Evolutionary conservation across 139 green algal species (phyloP), one percentile per base, ranked within the genome.

Genomic region (Parachlorella kessleri): DNA sequence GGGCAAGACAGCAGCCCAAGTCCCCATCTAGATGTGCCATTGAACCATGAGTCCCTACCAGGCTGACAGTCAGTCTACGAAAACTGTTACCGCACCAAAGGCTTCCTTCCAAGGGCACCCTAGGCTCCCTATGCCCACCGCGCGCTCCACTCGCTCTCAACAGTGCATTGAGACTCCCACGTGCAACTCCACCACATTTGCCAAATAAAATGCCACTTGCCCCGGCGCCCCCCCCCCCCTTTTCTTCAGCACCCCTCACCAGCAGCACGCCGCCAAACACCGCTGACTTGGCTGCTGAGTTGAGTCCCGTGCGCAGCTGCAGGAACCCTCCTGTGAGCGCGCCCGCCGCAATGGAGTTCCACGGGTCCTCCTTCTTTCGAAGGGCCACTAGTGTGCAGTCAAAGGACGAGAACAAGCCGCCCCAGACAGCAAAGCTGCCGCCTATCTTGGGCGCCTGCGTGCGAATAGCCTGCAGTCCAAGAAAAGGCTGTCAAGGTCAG

Each of bases 401-500:
- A 88, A 99, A 99, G 2, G 94, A 91, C 9, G 93, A 96, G 84
- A 99, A 99, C 4, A 98, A 89, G 28, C 96, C 92, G 55, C 97
- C 97, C 97, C 97, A 99, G 55, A 99, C 96, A 10, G 97, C 97
- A 88, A 99, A 99, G 85, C 93, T 98, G 48, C 97, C 97, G 33
- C 97, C 97, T 39, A 99, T 91, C 18, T 91, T 90, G 7, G 97
- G 97, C 2, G 96, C 94, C 73, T 99, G 94, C 41, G 89, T 81
- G 48, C 95, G 87, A 37, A 98, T 85, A 10, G 88, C 88, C 92
- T 97, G 87, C 75, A 75, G 18, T 21, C 2, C 40, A 30, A 54
- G 55, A n/a, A n/a, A n/a, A n/a, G n/a, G n/a, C n/a, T n/a, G n/a
- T n/a, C n/a, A n/a, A n/a, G n/a, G n/a, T n/a, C n/a, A n/a, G n/a